Base-by-base conservation (phyloP, 768 basidiomycete species). In the Lactarius sp. region DNA sequence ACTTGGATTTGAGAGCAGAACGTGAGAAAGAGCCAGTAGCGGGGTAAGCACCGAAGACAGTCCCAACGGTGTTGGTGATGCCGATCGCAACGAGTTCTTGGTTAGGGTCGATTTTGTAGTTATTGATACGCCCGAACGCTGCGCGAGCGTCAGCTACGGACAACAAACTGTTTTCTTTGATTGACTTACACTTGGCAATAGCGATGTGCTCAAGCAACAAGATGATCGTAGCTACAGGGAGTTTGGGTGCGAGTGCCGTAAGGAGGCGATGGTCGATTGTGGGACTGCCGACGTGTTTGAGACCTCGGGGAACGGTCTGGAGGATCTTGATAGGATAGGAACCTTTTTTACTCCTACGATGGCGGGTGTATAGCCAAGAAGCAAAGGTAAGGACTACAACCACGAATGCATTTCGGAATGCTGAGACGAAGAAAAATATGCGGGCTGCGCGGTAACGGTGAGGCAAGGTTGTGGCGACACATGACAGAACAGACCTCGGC, bases 11-110 rank as follows among this genome's bases (percentile, higher is more conserved):
- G 71, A 99, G 79, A 2, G 97, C 97, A 3, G 94, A 91, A n/a
- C 97, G 90, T 44, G 95, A 97, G 83, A 99, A 99, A 1, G 95
- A 98, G 2, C 97, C 97, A 13, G 97, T 99, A 0, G 96, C 92
- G 9, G 97, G 95, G 74, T 97, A 98, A 0, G 94, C 96, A 57
- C 76, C 83, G 74, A 99, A 98, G 68, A 90, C 78, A 16, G 92
- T 88, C 3, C 96, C 96, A 66, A 97, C 71, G 1, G 91, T 91
- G 74, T 96, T 96, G 18, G 94, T 90, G 20, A 98, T 92, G n/a
- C 96, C 96, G 68, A 99, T 98, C 47, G 96, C 94, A 69, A 98
- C 90, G 54, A 98, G 81, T 73, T 97, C 95, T 74, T 97, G 94
- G 75, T 93, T 92, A 2, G 94, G 92, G 64, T 92, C 84, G 68